Evolutionary conservation across 2,329 filamentous ascomycete genomes (phyloP).

Genomic region (Zopfia rhizophila): DNA sequence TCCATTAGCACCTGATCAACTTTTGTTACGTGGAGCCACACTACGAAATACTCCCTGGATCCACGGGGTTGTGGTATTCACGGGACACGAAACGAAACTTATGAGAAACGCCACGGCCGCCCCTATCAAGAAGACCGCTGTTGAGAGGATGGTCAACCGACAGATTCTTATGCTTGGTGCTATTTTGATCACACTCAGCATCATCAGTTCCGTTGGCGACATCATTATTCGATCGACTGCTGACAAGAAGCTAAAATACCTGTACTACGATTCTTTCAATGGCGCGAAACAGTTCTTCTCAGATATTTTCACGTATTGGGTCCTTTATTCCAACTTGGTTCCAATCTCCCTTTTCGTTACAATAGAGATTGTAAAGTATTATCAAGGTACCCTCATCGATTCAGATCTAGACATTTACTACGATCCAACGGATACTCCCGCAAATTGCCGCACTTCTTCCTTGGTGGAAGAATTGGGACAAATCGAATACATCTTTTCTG

Average conservation of each 20-base stretch:
- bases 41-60: conserved; percentile 97
- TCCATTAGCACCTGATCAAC: conserved; percentile 88
- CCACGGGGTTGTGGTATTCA: conserved; percentile 95
- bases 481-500: conserved; percentile 98
- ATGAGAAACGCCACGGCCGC: conserved; percentile 98
- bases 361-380: conserved; percentile 97
- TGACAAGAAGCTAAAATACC: conserved; percentile 73
- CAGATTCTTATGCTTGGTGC: conserved; percentile 90
- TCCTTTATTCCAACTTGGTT: conserved; percentile 94
- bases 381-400: conserved; percentile 96
- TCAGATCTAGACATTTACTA: conserved; percentile 98
- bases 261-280: conserved; percentile 70
- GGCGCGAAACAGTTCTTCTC: conserved; percentile 86
- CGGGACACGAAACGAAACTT: conserved; percentile 96
- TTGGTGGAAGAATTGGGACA: conserved; percentile 97
- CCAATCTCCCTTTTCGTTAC: conserved; percentile 98
- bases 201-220: conserved; percentile 92
- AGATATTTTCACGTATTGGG: conserved; percentile 98
- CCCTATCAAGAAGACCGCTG: conserved; percentile 96
- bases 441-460: conserved; percentile 94
- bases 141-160: conserved; percentile 92
- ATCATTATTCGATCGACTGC: conserved; percentile 78
- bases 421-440: conserved; percentile 92
- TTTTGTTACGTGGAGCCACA: conserved; percentile 91
- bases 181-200: conserved; percentile 84